These are phyloP conservation scores for Chlamydomonas sp. DNA, from an alignment of 139 green algal genomes.

Conservation along the genomic window DNA sequence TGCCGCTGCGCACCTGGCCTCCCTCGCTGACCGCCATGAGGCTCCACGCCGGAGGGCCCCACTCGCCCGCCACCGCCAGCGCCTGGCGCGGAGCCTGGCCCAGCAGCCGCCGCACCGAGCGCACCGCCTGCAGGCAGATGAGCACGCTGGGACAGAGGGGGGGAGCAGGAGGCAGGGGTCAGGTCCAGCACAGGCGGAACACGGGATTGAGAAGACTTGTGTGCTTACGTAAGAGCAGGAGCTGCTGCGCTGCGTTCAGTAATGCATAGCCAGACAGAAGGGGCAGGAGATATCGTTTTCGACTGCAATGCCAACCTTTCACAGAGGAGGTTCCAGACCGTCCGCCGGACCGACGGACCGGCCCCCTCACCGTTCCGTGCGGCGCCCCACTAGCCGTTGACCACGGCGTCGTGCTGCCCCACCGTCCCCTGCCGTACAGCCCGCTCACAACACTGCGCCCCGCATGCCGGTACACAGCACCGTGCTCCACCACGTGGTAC, in stretches of 20 bases:
- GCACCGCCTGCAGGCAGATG: neutral
- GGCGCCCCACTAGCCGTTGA: no score
- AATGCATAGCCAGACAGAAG: no score
- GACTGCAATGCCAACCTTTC: no score
- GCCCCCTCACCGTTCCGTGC: no score
- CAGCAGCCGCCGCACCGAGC: constrained; percentile 6
- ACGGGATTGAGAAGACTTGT: no score
- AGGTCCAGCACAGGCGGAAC: no score
- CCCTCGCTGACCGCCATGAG: constrained; percentile 16
- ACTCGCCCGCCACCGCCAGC: neutral
- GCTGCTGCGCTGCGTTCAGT: neutral
- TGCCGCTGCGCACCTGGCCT: neutral
- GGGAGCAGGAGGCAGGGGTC: neutral
- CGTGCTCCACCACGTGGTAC: no score
- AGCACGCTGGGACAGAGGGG: neutral
- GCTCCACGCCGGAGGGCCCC: constrained; percentile 3
- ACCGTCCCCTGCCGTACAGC: neutral
- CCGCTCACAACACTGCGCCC: no score
- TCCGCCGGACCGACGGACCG: no score
- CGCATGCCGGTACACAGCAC: no score
- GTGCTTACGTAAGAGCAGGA: neutral
- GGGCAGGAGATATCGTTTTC: no score
- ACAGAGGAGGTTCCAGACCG: no score
- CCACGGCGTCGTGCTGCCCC: neutral
- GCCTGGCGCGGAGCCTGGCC: neutral